Base-by-base conservation (phyloP, 1,284 basidiomycete genomes). In the Puccinia horiana region DNA sequence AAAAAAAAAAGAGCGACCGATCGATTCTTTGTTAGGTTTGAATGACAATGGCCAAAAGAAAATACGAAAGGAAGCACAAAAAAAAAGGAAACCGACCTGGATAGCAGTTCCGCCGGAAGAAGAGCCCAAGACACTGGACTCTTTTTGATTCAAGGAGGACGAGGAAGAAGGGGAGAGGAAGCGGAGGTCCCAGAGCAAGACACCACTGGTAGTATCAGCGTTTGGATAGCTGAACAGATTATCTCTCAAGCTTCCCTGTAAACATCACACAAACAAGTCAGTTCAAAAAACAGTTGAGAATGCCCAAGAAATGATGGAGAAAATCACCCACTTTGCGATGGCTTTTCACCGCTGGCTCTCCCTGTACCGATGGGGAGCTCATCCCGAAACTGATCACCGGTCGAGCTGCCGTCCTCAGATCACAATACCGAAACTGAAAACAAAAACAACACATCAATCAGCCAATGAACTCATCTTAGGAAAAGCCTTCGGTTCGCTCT, bases 191-290 rank as follows among this genome's bases (percentile, higher is more conserved):
- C 80, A 81, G 18, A 81, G 44, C 23, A 63, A 65, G 0, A 75
- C 61, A 5, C 72, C 72, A 40, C 72, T 61, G 9, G 26, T 11
- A 20, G 72, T 12, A 12, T 81, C 44, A 1, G 52, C 47, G n/a
- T 63, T 61, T 0, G 80, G 80, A 75, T 81, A 81, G 49, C 61
- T 65, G 40, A 75, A 81, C n/a, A 74, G 49, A 42, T 81, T 52
- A 32, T 75, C 80, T 29, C 61, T 49, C 42, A 81, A 40, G 44
- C 72, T 49, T 20, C 80, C 80, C 78, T 80, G 37, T 16, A 63
- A 49, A 8, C 12, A 61, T 26, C 16, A 35, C 32, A 42, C 11
- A 67, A 44, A 61, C 5, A 11, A 42, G 23, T 67, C n/a, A 40
- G n/a, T 44, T 0, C 20, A n/a, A 61, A 29, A 9, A 23, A 54